Base-by-base conservation (phyloP, 148 eudicot genomes). In the Rhododendron williamsianum region DNA sequence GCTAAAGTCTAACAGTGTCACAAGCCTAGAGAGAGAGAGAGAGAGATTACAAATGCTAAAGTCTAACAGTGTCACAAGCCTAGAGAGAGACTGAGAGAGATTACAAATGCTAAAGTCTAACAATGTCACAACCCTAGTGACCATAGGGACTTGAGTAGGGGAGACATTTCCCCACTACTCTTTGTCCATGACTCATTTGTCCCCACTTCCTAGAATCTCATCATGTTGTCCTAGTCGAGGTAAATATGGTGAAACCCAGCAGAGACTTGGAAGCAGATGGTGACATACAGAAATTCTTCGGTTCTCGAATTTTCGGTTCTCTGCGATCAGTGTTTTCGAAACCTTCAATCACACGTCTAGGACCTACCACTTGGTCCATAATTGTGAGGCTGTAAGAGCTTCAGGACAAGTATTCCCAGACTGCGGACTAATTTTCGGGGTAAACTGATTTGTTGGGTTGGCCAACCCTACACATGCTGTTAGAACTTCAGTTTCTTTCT, bases 101-200 rank as follows among this genome's bases (percentile, higher is more conserved):
- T 87, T 45, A 90, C 90, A 89, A 89, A 77, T 84, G 82, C 89
- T 87, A 88, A 84, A 33, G 48, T 87, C 74, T 54, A 88, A 86
- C 83, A 72, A 83, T 52, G n/a, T 85, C 79, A 25, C 81, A 23
- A 48, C 43, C 52, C 51, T 49, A 82, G 67, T 48, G 77, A 78
- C 27, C 56, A n/a, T 30, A 84, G 72, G 85, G 78, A 78, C 51
- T 69, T 67, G 82, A 48, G 80, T 71, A 2, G 78, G 83, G 79
- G 89, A 81, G 84, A 77, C 84, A 80, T 56, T 79, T 52, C 88
- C 83, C 88, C 78, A 79, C 58, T 25, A 2, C 9, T 77, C 27
- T 41, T 23, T 77, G 51, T 45, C 51, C 79, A 41, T 18, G 41
- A 76, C 23, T 36, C 46, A 76, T 36, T 76, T 76, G 79, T 36